A percentile compares a stretch with the other conserved stretches of the same genome.
Conservation (phyloP, 768 basidiomycete genomes). For the Leucosporidium scottii region DNA sequence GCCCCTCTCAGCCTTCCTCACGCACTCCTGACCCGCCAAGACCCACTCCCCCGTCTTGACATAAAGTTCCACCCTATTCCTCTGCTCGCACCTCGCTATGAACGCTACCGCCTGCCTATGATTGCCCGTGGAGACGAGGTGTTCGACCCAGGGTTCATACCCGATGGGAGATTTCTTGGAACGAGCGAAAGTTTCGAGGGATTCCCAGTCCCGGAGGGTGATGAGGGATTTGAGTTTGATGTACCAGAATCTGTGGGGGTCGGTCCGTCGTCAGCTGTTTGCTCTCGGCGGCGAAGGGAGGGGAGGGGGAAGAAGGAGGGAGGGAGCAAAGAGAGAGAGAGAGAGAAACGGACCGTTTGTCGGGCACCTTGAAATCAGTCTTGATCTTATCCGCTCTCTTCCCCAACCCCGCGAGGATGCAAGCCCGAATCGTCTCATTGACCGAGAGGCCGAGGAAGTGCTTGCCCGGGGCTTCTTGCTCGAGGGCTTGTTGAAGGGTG, state of each 20-base stretch:
- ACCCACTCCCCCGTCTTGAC: slow-evolving; percentile 64
- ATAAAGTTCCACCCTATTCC: slow-evolving; percentile 75
- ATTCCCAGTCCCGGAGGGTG: slow-evolving; percentile 73
- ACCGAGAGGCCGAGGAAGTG: slow-evolving; percentile 74
- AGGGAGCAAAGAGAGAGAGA: not conserved
- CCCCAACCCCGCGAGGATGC: slow-evolving; percentile 67
- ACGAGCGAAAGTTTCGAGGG: slow-evolving; percentile 73
- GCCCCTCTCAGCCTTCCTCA: slow-evolving; percentile 75
- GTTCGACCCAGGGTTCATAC: slow-evolving; percentile 80
- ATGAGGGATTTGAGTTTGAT: slow-evolving; percentile 78
- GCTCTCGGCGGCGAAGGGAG: not conserved
- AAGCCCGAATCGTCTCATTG: slow-evolving; percentile 74
- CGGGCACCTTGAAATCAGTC: slow-evolving; percentile 84
- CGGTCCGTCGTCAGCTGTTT: not conserved
- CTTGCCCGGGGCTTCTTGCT: slow-evolving; percentile 64
- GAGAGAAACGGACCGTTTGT: slow-evolving; percentile 58
- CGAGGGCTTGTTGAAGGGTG: slow-evolving; percentile 72
- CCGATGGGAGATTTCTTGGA: slow-evolving; percentile 89
- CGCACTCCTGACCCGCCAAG: slow-evolving; percentile 49
- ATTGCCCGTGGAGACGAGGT: slow-evolving; percentile 67
- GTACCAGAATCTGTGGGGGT: slow-evolving; percentile 73
- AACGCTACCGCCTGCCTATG: slow-evolving; percentile 67
- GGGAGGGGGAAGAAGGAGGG: not conserved
- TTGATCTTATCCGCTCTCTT: slow-evolving; percentile 86
- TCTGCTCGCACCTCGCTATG: slow-evolving; percentile 76